Base-by-base conservation (phyloP, 768 basidiomycete species). In the Leccinum ochraceum region DNA sequence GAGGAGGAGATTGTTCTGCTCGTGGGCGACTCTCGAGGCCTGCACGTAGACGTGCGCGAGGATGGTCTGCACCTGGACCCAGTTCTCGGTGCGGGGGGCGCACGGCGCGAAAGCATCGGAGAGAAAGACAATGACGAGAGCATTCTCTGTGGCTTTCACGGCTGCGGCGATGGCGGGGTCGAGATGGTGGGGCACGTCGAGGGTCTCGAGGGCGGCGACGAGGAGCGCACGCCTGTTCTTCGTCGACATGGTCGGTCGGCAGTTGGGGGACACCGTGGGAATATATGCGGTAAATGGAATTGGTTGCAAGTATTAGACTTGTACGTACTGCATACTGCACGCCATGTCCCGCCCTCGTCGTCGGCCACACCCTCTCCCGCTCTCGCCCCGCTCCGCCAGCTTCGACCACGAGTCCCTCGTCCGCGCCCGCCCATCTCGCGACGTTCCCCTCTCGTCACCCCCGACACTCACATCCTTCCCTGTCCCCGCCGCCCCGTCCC, bases 1-100 rank as follows among this genome's bases (percentile, higher is more conserved):
- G 80, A 95, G 83, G 59, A 92, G 79, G 46, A 94, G 76, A 63
- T 85, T 89, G 70, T 84, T 84, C 66, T 80, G 71, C 39, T 83
- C 80, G 69, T 88, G 86, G 14, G 90, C 89, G 46, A 86, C 82
- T 66, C 83, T 86, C 14, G 89, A 89, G n/a, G 92, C 90, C 65
- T 90, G 88, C 3, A 92, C 90, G 73, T 98, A 97, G 42, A 91
- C 83, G 68, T 85, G 88, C 0, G 91, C 91, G 62, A 98, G 80
- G 51, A 95, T 81, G 10, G 81, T 76, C 76, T 95, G 92, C 3
- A 95, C 80, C 20, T 80, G 79, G 56, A 85, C 77, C 86, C 89
- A 98, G 32, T 71, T 73, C 17, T 71, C 73, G 2, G 82, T 80
- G 60, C 80, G 83, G 32, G 75, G 49, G 62, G 60, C 17, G 62